Conservation (phyloP, 345 rosid genomes). For the Noccaea bulbosa region DNA sequence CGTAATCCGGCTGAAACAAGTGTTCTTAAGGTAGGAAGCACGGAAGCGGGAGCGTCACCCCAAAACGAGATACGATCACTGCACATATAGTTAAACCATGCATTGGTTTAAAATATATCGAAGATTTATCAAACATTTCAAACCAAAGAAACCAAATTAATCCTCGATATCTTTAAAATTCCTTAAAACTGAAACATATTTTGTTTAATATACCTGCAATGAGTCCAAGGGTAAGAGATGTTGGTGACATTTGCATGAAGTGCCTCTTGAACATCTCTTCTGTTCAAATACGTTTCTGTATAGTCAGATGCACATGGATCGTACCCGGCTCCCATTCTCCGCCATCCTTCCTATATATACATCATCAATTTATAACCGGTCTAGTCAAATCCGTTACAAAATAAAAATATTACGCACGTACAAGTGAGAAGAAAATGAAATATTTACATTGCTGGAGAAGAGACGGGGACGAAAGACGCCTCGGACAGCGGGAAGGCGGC, state of each 20-base stretch:
- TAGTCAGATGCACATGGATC: conserved; percentile 69
- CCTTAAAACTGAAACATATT: neutral
- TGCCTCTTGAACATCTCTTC: conserved; percentile 77
- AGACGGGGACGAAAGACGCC: conserved; percentile 50
- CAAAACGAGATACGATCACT: conserved; percentile 55
- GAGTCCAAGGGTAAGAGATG: conserved; percentile 73
- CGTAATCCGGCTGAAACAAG: conserved; percentile 73
- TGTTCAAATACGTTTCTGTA: conserved; percentile 60
- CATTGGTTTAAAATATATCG: conserved; percentile 1
- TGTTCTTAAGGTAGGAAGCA: conserved; percentile 70
- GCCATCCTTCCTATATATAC: conserved; percentile 55
- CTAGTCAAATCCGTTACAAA: neutral
- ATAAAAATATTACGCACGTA: neutral
- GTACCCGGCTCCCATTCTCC: conserved; percentile 62
- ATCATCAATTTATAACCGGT: conserved; percentile 8
- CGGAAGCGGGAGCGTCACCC: conserved; percentile 66
- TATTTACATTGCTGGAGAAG: conserved; percentile 53
- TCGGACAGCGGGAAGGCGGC: conserved; percentile 40
- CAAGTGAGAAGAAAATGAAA: neutral
- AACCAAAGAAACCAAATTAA: too few species aligned
- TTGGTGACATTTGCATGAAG: conserved; percentile 74
- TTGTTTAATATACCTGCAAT: conserved; percentile 60
- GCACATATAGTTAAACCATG: conserved; percentile 24
- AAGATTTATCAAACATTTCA: neutral
- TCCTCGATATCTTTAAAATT: too few species aligned